Conservation (phyloP, 495 filamentous ascomycete genomes). For the Penicillium chermesinum region DNA sequence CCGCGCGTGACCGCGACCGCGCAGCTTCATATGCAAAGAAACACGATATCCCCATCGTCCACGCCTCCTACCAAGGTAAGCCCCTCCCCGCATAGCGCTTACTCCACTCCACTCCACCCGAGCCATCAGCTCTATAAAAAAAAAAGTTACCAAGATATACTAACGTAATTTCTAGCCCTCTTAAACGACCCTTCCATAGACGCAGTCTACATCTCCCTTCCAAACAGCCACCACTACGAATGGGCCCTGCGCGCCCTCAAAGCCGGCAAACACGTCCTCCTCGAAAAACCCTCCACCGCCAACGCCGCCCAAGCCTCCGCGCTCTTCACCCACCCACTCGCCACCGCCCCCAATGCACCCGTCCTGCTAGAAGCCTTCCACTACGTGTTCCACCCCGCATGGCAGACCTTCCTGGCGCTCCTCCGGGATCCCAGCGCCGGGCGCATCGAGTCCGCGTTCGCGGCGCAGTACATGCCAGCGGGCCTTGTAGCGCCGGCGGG, state of each 20-base stretch:
- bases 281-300: slow-evolving; percentile 44
- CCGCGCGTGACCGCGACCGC: slow-evolving; percentile 49
- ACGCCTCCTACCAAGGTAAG: slow-evolving; percentile 43
- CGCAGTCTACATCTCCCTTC: slow-evolving; percentile 47
- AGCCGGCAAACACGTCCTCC: slow-evolving; percentile 45
- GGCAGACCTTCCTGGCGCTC: slow-evolving; percentile 41
- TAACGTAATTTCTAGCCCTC: slow-evolving; percentile 23
- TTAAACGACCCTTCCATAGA: slow-evolving; percentile 37
- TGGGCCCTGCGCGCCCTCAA: slow-evolving; percentile 36
- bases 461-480: slow-evolving; percentile 13
- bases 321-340: slow-evolving; percentile 30
- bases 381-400: slow-evolving; percentile 52
- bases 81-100: no score
- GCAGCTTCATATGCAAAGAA: slow-evolving; percentile 54
- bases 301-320: slow-evolving; percentile 34
- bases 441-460: slow-evolving; percentile 4
- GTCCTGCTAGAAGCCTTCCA: slow-evolving; percentile 60
- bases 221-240: slow-evolving; percentile 44
- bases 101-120: no score
- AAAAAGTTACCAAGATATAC: no score
- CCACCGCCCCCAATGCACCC: slow-evolving; percentile 20
- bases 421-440: slow-evolving; percentile 26
- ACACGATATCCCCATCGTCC: slow-evolving; percentile 51
- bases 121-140: no score
- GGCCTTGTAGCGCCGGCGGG: slow-evolving; percentile 21